Evolutionary conservation across 768 basidiomycete genomes (phyloP), one percentile per base, ranked within the genome.

Genomic region (Asterophora lycoperdoides): DNA sequence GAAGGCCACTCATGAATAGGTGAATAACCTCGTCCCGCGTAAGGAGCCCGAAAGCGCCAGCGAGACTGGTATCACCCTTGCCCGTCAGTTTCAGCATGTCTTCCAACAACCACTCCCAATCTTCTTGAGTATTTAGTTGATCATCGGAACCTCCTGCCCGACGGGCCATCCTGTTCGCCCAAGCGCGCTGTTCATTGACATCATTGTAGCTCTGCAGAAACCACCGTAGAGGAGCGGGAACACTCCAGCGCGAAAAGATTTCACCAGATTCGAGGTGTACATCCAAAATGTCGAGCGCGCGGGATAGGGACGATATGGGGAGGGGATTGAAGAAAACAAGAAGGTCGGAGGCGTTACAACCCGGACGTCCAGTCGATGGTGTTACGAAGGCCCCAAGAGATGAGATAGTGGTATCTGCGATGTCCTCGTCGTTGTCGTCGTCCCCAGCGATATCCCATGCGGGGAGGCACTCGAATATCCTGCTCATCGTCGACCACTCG

Each of bases 221-320:
- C 89, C 93, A 97, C n/a, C 83, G 77, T 37, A 97, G 68, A 2
- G 89, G 84, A 2, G 86, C 86, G 18, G 88, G 78, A 1, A 87
- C 87, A 57, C 77, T 78, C 93, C 94, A 99, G 23, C 91, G 78
- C 2, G 89, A 79, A 14, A 99, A 71, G 37, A 93, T 90, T 66
- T 98, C 95, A 17, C 91, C 94, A 0, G 89, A 88, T 60, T 96
- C 91, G 10, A 99, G 77, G 64, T 98, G 95, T 1, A 95, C 80
- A 66, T 98, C 95, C 44, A 97, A 77, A 43, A 93, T 81, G 62
- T 99, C 95, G 34, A 99, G 78, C 5, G 85, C 83, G 44, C 80
- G 79, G 0, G 93, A 94, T 7, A 97, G 72, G 1, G 88, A 81
- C 2, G 80, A 67, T 15, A 84, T 66, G 0, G 87, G 82, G 5